phyloP scores from a whole-genome alignment of 371 early-diverging fungal genomes.

The Lichtheimia hyalospora region DNA sequence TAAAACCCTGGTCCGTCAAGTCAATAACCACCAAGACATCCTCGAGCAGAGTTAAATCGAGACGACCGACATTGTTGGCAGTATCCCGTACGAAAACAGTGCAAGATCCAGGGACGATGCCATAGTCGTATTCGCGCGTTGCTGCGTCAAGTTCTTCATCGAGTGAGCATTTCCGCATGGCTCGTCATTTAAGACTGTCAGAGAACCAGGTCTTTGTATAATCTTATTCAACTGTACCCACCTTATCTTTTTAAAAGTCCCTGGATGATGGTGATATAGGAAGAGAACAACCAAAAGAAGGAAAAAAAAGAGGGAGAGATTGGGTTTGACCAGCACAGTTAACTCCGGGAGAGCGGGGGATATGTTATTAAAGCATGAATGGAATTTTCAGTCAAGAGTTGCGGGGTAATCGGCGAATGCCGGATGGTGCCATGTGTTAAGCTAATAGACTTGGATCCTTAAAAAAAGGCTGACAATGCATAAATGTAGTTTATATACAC shows the following conservation, averaged over 20 bases:
- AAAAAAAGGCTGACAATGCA: too few species aligned
- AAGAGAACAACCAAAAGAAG: background rate
- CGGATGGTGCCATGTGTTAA: too few species aligned
- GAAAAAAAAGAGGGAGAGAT: background rate
- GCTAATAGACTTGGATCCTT: too few species aligned
- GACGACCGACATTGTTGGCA: slow-evolving; percentile 24
- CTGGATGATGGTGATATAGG: background rate
- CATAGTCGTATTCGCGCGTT: slow-evolving; percentile 35
- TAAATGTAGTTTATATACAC: too few species aligned
- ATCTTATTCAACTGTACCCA: too few species aligned
- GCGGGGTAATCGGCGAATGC: too few species aligned
- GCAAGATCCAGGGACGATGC: slow-evolving; percentile 47
- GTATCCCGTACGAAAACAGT: slow-evolving; percentile 43
- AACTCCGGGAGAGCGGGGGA: too few species aligned
- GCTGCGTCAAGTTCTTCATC: slow-evolving; percentile 27
- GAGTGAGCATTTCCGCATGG: slow-evolving; percentile 17
- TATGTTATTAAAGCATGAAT: too few species aligned
- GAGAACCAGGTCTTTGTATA: background rate
- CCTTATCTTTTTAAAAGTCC: too few species aligned
- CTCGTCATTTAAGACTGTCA: background rate
- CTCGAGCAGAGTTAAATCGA: slow-evolving; percentile 43
- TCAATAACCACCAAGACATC: slow-evolving; percentile 42
- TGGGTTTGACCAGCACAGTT: too few species aligned
- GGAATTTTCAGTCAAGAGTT: too few species aligned
- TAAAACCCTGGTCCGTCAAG: slow-evolving; percentile 33